phyloP scores from a whole-genome alignment of 495 filamentous ascomycete genomes.

The Sphaerosporella brunnea region DNA sequence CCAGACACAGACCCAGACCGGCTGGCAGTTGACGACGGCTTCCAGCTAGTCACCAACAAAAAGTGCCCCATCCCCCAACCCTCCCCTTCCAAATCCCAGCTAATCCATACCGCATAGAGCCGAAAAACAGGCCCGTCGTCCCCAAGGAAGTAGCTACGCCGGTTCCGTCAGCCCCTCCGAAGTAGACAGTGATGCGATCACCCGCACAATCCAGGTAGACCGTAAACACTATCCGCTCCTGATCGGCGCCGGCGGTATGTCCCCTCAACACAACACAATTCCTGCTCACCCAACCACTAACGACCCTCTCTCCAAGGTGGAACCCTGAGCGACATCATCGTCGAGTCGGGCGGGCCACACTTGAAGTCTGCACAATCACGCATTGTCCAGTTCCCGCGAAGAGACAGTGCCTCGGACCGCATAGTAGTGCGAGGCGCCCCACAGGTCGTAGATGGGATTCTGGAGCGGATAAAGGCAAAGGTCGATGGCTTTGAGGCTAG shows the following conservation, averaged over 20 bases:
- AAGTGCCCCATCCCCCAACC: too few relatives aligned
- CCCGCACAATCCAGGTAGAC: not conserved
- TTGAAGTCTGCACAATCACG: not conserved
- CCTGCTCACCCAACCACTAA: not conserved
- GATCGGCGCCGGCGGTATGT: slow-evolving; percentile 1
- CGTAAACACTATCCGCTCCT: not conserved
- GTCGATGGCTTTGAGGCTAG: not conserved
- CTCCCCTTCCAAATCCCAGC: too few relatives aligned
- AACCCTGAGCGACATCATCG: not conserved
- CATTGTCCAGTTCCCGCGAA: not conserved
- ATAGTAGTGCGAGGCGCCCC: not conserved
- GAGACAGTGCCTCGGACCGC: not conserved
- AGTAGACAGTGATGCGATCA: not conserved
- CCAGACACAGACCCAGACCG: too few relatives aligned
- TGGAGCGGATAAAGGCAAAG: not conserved
- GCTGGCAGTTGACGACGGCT: too few relatives aligned
- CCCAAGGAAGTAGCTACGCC: not conserved
- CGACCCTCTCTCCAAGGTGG: not conserved
- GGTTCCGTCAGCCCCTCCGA: not conserved
- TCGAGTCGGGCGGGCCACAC: not conserved
- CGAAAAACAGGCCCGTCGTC: not conserved
- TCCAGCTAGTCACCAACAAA: too few relatives aligned
- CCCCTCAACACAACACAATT: not conserved
- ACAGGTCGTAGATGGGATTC: not conserved
- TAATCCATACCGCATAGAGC: too few relatives aligned